phyloP scores from a whole-genome alignment of 441 rosid genomes.

The Populus hybrid region DNA sequence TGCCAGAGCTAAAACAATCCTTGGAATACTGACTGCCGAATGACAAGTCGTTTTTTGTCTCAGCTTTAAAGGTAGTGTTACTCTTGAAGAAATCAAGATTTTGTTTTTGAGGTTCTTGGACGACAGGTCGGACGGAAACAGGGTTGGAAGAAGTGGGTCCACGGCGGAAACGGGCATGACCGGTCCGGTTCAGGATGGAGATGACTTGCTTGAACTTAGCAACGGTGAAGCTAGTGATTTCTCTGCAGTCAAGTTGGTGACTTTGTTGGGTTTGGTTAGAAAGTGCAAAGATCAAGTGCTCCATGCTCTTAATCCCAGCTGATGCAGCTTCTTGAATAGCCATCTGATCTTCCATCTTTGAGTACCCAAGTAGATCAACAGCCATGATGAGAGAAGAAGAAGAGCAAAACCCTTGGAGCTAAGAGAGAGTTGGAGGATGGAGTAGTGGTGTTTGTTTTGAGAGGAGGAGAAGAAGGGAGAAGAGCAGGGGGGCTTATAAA shows the following conservation, averaged over 20 bases:
- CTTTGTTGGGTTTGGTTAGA: neutral
- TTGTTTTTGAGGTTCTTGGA: neutral
- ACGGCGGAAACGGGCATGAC: neutral
- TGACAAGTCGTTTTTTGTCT: neutral
- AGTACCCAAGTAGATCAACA: neutral
- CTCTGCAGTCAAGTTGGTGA: neutral
- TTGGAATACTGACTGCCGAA: slow-evolving; percentile 15
- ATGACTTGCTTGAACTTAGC: neutral
- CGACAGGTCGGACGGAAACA: neutral
- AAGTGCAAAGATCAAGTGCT: neutral
- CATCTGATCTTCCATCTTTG: neutral
- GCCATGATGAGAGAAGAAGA: neutral
- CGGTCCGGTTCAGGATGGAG: neutral
- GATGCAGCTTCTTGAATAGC: neutral
- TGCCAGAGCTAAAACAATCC: slow-evolving; percentile 49
- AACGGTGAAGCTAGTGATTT: neutral
- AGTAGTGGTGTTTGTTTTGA: neutral
- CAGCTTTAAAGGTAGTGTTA: neutral
- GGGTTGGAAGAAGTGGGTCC: neutral
- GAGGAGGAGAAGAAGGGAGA: neutral
- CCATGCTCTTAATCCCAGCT: neutral
- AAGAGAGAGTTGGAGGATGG: neutral
- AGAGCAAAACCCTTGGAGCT: neutral
- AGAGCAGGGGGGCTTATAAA: neutral
- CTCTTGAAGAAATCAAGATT: neutral